Evolutionary conservation across 1,284 basidiomycete species (phyloP), one percentile per base, ranked within the genome.

Genomic region (Polyporus tsugae): DNA sequence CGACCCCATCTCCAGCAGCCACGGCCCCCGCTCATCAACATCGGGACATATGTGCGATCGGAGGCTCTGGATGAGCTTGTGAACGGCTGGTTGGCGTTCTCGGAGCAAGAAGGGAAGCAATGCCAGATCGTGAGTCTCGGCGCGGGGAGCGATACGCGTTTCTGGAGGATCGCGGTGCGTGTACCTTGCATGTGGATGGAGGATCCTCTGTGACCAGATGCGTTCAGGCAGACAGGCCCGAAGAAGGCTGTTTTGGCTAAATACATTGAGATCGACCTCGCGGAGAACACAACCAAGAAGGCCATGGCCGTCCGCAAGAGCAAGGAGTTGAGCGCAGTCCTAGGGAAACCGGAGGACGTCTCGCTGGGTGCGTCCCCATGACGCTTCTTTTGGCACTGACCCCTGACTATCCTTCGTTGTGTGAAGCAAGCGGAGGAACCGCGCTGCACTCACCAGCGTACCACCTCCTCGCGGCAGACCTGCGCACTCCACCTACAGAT

Each of bases 231-330:
- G 90, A 85, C 87, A 35, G 85, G 87, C 11, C 78, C 83, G 42
- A 78, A 82, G 70, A 84, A 84, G 66, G 82, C 86, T 38, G 73
- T 77, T 33, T 72, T 92, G 49, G 82, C 81, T 15, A 80, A 81
- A 29, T 99, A 98, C 78, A 81, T 98, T 58, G 97, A 99, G 76
- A 79, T 99, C 33, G 97, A 99, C 80, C 97, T 99, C 75, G 84
- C 90, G 0, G 93, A 97, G 76, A 87, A 94, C 62, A 96, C 95
- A 0, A 86, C 84, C 13, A 89, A 88, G 75, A 99, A 99, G 83
- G 91, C 92, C 1, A 91, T 93, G 86, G 83, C 90, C 4, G 95
- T 98, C 72, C 84, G 86, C 49, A 92, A 91, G 78, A 92, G 87
- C 75, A 85, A 83, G 65, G 87, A 86, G 15, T 82, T 97, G 38